Base-by-base conservation (phyloP, 352 stramenopile species). In the Pythium oligandrum region DNA sequence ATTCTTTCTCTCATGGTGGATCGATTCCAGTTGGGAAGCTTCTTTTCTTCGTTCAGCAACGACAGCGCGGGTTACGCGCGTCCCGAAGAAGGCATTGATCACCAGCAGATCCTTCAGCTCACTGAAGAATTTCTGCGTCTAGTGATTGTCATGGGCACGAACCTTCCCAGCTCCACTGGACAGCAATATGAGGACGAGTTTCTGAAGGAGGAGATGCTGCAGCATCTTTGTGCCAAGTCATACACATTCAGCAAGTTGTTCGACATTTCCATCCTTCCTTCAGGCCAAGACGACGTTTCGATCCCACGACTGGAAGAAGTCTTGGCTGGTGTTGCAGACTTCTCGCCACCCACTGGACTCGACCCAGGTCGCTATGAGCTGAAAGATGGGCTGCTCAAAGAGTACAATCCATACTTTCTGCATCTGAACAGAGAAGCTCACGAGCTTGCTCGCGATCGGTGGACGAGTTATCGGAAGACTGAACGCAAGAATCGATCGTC, bases 391-490 rank as follows among this genome's bases (percentile, higher is more conserved):
- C 53, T 85, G 32, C 63, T 95, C 9, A 79, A 88, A n/a, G 63
- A 68, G 33, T 95, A 93, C 65, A 93, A 95, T 44, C 85, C 85
- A 10, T 95, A 95, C 38, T 93, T 89, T 52, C 53, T 93, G 54
- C 85, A 95, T 48, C 53, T 95, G 9, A 95, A 91, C 43, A 78
- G 85, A 26, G 85, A 95, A 65, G 61, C 78, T 7, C 85, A 95
- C 48, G 85, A 95, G 44, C 52, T 85, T 35, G 85, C 85, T 3
- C 83, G 85, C 34, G 85, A 93, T 70, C 80, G 77, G 45, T 94
- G 83, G 78, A 90, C 83, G 6, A 88, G 59, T 10, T 82, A 86
- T 54, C 75, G 83, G 35, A 92, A 90, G 36, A 37, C 57, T 33
- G 61, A 57, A 76, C 83, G 58, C 43, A 59, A 62, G 17, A 49